Conservation (phyloP, 139 green algal species). For the Haematococcus lacustris region DNA sequence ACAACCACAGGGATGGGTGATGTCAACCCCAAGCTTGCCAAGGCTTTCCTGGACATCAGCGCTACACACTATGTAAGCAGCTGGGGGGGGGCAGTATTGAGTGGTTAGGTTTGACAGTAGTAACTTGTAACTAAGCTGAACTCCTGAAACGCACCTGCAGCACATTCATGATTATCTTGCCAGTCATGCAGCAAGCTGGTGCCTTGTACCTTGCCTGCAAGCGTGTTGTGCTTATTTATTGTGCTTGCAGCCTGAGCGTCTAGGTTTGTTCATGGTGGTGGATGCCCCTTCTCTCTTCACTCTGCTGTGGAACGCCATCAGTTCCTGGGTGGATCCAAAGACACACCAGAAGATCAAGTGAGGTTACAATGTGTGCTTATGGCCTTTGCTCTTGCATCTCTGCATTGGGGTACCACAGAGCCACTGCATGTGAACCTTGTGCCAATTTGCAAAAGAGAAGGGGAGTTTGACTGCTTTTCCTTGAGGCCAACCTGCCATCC, state of each 20-base stretch:
- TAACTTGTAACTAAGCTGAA: not conserved
- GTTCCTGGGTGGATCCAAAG: constrained; percentile 54
- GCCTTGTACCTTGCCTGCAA: not conserved
- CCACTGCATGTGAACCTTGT: no score
- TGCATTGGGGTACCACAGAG: no score
- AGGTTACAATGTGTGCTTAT: no score
- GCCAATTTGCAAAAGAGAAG: no score
- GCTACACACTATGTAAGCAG: constrained; percentile 67
- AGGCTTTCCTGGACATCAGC: constrained; percentile 59
- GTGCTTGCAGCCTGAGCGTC: no score
- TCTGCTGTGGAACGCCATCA: no score
- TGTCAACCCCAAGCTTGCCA: constrained; percentile 45
- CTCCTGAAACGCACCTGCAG: not conserved
- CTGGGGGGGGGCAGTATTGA: not conserved
- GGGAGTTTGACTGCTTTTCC: no score
- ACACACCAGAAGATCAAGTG: constrained; percentile 60
- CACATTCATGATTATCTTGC: not conserved
- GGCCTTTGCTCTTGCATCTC: no score
- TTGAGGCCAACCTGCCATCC: no score
- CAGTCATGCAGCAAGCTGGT: not conserved
- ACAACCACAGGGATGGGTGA: constrained; percentile 30
- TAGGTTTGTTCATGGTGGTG: constrained; percentile 65
- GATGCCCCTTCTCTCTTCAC: constrained; percentile 57
- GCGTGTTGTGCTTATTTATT: no score
- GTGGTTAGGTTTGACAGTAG: not conserved